Conservation (phyloP, 2,329 filamentous ascomycete species). For the Fusarium nisikadoi region DNA sequence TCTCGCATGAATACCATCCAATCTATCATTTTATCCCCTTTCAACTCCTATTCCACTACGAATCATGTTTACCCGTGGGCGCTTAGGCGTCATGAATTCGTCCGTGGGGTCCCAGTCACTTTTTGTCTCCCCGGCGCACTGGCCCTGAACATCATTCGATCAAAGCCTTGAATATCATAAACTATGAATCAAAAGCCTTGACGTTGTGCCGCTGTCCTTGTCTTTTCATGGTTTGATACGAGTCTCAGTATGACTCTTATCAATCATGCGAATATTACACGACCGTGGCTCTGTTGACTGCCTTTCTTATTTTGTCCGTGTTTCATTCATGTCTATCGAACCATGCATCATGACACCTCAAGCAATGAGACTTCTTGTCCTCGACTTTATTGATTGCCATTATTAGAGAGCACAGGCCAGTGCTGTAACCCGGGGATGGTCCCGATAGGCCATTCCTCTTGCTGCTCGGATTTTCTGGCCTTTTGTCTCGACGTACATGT, state of each 20-base stretch:
- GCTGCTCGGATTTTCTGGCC: slow-evolving; percentile 3
- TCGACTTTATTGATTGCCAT: slow-evolving; percentile 22
- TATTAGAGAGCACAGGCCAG: slow-evolving; percentile 24
- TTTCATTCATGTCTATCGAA: slow-evolving; percentile 14
- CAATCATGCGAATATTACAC: slow-evolving; percentile 15
- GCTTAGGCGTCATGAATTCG: slow-evolving; percentile 34
- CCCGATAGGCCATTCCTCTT: slow-evolving; percentile 36
- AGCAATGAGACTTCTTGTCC: slow-evolving; percentile 7
- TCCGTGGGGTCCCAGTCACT: slow-evolving; percentile 25
- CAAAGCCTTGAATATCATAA: slow-evolving; percentile 20
- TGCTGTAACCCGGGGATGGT: slow-evolving; percentile 29
- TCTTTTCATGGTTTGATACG: slow-evolving; percentile 19
- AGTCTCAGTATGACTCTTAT: slow-evolving; percentile 15
- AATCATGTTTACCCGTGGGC: slow-evolving; percentile 33
- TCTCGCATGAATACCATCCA: slow-evolving; percentile 26
- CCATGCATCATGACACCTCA: slow-evolving; percentile 27
- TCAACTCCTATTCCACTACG: slow-evolving; percentile 15
- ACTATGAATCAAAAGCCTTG: slow-evolving; percentile 19
- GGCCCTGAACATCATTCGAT: slow-evolving; percentile 39
- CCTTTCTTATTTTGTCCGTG: slow-evolving; percentile 13
- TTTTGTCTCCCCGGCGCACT: slow-evolving; percentile 32
- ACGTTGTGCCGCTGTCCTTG: slow-evolving; percentile 25
- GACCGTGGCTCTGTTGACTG: slow-evolving; percentile 19
- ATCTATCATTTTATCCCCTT: slow-evolving; percentile 20
- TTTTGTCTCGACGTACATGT: slow-evolving; percentile 24